A percentile compares a stretch with the other conserved stretches of the same genome.
Conservation (phyloP, 768 basidiomycete genomes). For the Suillus ampliporus region DNA sequence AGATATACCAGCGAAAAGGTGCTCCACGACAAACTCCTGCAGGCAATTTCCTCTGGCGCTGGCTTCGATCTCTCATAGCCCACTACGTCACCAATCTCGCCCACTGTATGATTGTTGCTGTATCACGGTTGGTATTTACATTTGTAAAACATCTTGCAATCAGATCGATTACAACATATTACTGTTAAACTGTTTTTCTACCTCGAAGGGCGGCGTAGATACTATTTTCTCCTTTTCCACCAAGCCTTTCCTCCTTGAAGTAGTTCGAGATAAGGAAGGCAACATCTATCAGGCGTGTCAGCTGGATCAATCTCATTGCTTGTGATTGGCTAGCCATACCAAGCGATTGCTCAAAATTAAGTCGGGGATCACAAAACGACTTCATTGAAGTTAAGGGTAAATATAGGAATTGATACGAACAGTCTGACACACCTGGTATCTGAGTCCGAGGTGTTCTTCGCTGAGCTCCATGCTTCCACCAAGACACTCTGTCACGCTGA, state of each 20-base stretch:
- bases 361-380: constrained; percentile 93
- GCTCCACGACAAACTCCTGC: constrained; percentile 77
- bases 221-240: constrained; percentile 27
- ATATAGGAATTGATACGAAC: not conserved
- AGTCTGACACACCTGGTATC: constrained; percentile 72
- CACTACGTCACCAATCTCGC: not conserved
- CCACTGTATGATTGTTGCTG: not conserved
- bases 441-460: constrained; percentile 87
- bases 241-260: constrained; percentile 70
- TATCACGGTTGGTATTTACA: constrained; percentile 10
- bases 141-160: constrained; percentile 16
- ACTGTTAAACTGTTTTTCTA: constrained; percentile 5
- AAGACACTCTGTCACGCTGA: constrained; percentile 94
- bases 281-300: constrained; percentile 55
- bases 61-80: constrained; percentile 90
- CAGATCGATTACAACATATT: constrained; percentile 16
- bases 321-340: constrained; percentile 53
- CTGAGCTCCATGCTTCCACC: constrained; percentile 95
- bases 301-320: constrained; percentile 2
- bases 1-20: constrained; percentile 65
- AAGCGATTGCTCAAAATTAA: constrained; percentile 95
- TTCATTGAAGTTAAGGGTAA: constrained; percentile 29
- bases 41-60: constrained; percentile 86
- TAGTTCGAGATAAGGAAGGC: constrained; percentile 87
- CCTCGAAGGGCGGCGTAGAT: constrained; percentile 40